Conservation (phyloP, 1,139 yeast genomes). For the Blastobotrys malaysiensis region DNA sequence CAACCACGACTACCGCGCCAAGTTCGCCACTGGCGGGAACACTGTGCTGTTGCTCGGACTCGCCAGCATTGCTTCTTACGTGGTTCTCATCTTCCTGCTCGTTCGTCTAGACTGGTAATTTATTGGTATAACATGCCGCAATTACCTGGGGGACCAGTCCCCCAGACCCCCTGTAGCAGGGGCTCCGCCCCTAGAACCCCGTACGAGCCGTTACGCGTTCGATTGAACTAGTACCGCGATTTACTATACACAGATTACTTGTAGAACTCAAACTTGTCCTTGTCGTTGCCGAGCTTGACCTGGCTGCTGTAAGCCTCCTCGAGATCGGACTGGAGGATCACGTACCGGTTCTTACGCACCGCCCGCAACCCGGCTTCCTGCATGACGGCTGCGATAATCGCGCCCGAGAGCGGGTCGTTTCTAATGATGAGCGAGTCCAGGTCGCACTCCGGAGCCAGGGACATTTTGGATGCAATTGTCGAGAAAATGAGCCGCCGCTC, state of each 20-base stretch:
- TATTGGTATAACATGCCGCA: too few relatives aligned
- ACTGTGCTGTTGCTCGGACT: constrained; percentile 29
- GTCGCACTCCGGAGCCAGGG: constrained; percentile 96
- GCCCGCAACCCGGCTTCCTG: constrained; percentile 99
- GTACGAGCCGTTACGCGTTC: too few relatives aligned
- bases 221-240: too few relatives aligned
- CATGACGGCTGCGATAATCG: constrained; percentile 98
- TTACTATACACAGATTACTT: constrained; percentile 55
- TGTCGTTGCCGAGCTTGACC: constrained; percentile 92
- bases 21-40: constrained; percentile 29
- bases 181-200: too few relatives aligned
- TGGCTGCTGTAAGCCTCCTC: constrained; percentile 97
- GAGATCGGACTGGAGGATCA: constrained; percentile 88
- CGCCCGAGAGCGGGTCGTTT: constrained; percentile 96
- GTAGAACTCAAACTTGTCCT: constrained; percentile 96
- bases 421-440: constrained; percentile 90
- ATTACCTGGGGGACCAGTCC: background rate
- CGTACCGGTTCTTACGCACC: constrained; percentile 94
- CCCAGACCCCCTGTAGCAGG: background rate
- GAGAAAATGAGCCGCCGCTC: constrained; percentile 95
- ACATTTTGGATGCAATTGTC: constrained; percentile 96
- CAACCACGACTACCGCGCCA: constrained; percentile 10
- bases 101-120: constrained; percentile 6
- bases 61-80: constrained; percentile 26
- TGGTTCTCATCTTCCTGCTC: constrained; percentile 24